A percentile compares a stretch with the other conserved stretches of the same genome.
Conservation (phyloP, 1,139 yeast species). For the Taiozyma onychis region DNA sequence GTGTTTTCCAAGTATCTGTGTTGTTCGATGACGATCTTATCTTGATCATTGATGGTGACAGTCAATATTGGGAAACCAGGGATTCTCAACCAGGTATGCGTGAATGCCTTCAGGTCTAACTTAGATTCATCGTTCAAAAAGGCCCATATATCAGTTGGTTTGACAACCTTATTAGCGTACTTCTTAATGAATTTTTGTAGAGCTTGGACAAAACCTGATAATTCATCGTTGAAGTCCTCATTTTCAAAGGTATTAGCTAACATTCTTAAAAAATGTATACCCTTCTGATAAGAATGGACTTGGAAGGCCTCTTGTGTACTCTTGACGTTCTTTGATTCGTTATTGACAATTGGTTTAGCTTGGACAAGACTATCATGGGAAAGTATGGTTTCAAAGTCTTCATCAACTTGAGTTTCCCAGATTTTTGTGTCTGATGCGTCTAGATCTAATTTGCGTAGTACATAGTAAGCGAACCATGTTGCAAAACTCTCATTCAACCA, state of each 20-base stretch:
- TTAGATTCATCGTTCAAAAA: constrained; percentile 29
- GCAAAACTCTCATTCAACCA: constrained; percentile 80
- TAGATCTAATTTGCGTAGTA: constrained; percentile 33
- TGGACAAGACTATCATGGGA: constrained; percentile 32
- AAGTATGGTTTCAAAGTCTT: constrained; percentile 37
- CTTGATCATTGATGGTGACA: constrained; percentile 30
- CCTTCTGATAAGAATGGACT: constrained; percentile 56
- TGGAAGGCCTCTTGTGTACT: constrained; percentile 46
- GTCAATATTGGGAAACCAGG: constrained; percentile 54
- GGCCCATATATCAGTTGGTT: constrained; percentile 55
- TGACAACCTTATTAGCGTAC: constrained; percentile 36
- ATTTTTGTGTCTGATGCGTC: constrained; percentile 24
- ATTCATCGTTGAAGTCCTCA: constrained; percentile 29
- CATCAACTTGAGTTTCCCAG: constrained; percentile 30
- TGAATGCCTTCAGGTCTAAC: constrained; percentile 28
- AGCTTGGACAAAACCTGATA: constrained; percentile 30
- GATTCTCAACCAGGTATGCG: constrained; percentile 50
- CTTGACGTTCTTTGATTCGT: constrained; percentile 25
- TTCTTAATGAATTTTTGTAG: constrained; percentile 38
- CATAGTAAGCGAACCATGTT: constrained; percentile 54
- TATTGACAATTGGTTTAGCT: constrained; percentile 24
- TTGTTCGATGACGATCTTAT: constrained; percentile 40
- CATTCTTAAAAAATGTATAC: constrained; percentile 54
- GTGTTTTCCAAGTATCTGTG: constrained; percentile 37
- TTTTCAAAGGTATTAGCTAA: constrained; percentile 41